Percentiles rank a stretch among this genome's conserved stretches.
phyloP scores from a whole-genome alignment of 1,139 yeast genomes.

The Suhomyces ambrosiae region DNA sequence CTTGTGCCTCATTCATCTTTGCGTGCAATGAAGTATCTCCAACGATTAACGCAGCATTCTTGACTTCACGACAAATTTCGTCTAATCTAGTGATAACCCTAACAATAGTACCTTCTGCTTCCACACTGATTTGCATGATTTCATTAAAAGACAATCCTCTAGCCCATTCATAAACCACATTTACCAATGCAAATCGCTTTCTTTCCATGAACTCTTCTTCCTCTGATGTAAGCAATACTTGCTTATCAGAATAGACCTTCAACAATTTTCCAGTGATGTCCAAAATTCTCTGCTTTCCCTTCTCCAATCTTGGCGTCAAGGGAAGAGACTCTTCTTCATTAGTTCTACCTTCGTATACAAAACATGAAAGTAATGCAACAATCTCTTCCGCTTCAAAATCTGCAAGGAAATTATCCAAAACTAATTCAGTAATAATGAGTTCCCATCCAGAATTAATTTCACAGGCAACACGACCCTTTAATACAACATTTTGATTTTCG shows the following conservation, averaged over 20 bases:
- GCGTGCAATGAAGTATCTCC: constrained; percentile 88
- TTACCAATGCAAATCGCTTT: constrained; percentile 85
- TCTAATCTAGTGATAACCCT: constrained; percentile 92
- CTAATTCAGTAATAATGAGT: constrained; percentile 81
- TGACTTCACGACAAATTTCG: constrained; percentile 93
- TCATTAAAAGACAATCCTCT: constrained; percentile 89
- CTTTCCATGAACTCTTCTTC: constrained; percentile 83
- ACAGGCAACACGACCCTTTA: constrained; percentile 86
- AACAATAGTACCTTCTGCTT: constrained; percentile 97
- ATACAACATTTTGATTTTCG: constrained; percentile 67
- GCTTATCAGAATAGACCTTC: constrained; percentile 63
- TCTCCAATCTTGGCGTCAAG: constrained; percentile 81
- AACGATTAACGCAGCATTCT: constrained; percentile 89
- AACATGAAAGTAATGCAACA: constrained; percentile 87
- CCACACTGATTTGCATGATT: constrained; percentile 84
- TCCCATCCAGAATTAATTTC: constrained; percentile 93
- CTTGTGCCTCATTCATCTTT: constrained; percentile 92
- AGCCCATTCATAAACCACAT: constrained; percentile 98
- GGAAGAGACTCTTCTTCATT: constrained; percentile 60
- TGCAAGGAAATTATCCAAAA: constrained; percentile 87
- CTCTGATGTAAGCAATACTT: constrained; percentile 76
- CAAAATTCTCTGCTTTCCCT: constrained; percentile 70
- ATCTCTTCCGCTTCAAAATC: constrained; percentile 95
- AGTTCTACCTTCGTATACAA: constrained; percentile 87
- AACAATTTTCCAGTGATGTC: constrained; percentile 69